Evolutionary conservation across 129 eudicot genomes (phyloP).

Genomic region (Artemisia argyi): DNA sequence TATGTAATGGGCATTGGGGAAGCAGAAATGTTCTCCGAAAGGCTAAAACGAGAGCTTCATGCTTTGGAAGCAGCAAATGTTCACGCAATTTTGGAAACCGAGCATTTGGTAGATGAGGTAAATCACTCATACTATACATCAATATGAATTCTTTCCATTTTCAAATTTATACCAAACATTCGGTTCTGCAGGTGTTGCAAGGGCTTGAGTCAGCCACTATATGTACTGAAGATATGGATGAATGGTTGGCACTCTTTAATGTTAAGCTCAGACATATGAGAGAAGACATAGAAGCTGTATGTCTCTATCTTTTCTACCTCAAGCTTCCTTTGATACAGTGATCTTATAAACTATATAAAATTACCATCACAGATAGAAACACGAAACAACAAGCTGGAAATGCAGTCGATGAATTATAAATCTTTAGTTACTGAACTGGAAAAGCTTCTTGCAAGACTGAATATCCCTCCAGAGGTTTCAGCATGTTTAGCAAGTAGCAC

Average conservation of each 20-base stretch:
- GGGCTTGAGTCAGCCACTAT: conserved; percentile 67
- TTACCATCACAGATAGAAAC: conserved; percentile 69
- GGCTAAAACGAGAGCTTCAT: conserved; percentile 44
- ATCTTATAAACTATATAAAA: conserved; percentile 6
- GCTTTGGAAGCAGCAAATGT: conserved; percentile 49
- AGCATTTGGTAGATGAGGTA: conserved; percentile 46
- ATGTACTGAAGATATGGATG: conserved; percentile 92
- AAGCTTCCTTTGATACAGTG: background rate
- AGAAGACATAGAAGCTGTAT: conserved; percentile 75
- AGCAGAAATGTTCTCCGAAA: conserved; percentile 40
- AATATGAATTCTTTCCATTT: background rate
- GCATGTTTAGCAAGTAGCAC: conserved; percentile 68
- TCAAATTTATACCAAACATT: background rate
- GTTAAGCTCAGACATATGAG: conserved; percentile 94
- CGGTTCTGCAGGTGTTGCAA: conserved; percentile 58
- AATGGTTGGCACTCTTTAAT: conserved; percentile 85
- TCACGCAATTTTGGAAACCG: conserved; percentile 43
- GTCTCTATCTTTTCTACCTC: background rate
- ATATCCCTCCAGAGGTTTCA: conserved; percentile 76
- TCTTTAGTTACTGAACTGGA: conserved; percentile 78
- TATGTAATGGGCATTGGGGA: conserved; percentile 44
- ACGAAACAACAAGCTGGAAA: conserved; percentile 89
- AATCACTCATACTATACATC: background rate
- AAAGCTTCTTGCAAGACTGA: conserved; percentile 73
- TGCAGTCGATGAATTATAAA: conserved; percentile 79